Base-by-base conservation (phyloP, 345 rosid genomes). In the Schrenkiella parvula region DNA sequence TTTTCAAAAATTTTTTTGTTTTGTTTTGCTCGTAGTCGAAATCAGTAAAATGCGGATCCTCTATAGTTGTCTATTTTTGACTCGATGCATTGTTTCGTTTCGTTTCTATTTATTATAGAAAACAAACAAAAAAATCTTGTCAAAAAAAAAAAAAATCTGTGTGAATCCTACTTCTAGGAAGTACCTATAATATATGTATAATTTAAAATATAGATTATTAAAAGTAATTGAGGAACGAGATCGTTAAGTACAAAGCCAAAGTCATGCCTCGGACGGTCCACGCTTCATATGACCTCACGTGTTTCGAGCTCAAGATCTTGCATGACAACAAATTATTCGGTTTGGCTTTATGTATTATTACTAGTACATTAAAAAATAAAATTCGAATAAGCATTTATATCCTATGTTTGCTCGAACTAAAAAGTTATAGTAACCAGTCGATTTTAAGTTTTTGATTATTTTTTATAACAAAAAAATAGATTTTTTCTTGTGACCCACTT, bases 201-300 rank as follows among this genome's bases (percentile, higher is more conserved):
- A 28, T 25, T 14, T 13, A 14, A n/a, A 13, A 35, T 25, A 61
- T 26, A 18, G 6, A 2, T 52, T 63, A 52, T 19, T 53, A 46
- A 35, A 35, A 35, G n/a, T 14, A 32, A 52, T 42, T 0, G 64
- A 64, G 65, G 64, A 46, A 55, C 38, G 60, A 15, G 43, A 58
- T 29, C 68, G 67, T 67, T 67, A 74, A 48, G 47, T 51, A 41
- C 78, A 2, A 74, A 50, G 73, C 54, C 62, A 44, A 34, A 42
- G 29, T 59, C 67, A 74, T 48, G 68, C 32, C 41, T 50, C 22
- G 57, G 57, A 44, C 18, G 28, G 29, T n/a, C 52, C 43, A 57
- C 62, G 67, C 53, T 15, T 39, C 38, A n/a, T 19, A 26, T 28
- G 66, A 47, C 8, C 54, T 74, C 73, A 58, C 78, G 72, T 74